Conservation (phyloP, 1,139 yeast genomes). For the Magnusiomyces suaveolens region DNA sequence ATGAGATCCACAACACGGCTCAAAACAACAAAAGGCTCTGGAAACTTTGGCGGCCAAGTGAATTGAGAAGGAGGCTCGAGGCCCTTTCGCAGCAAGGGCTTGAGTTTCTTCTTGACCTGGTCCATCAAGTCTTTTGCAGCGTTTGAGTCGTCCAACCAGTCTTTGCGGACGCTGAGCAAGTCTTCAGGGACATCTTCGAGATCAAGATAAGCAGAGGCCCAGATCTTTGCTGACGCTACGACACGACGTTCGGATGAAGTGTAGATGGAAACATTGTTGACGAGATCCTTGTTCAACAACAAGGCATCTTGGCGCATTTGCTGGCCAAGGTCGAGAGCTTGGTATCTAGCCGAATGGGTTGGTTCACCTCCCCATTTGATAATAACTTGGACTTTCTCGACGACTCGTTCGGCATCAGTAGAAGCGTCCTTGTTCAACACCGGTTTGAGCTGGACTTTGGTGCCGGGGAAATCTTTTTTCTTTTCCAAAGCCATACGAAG, state of each 20-base stretch:
- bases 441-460: constrained; percentile 93
- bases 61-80: constrained; percentile 98
- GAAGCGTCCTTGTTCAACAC: constrained; percentile 44
- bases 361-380: constrained; percentile 99
- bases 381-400: constrained; percentile 91
- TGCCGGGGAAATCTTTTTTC: constrained; percentile 87
- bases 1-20: constrained; percentile 90
- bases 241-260: constrained; percentile 95
- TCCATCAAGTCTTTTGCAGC: constrained; percentile 99
- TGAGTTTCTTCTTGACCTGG: constrained; percentile 90
- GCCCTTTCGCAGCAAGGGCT: constrained; percentile 89
- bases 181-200: constrained; percentile 67
- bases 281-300: constrained; percentile 71
- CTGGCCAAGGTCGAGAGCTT: constrained; percentile 91
- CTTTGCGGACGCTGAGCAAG: constrained; percentile 75
- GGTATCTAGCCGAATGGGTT: constrained; percentile 92
- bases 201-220: constrained; percentile 74
- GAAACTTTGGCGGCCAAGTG: constrained; percentile 98
- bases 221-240: constrained; percentile 79
- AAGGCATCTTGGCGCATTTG: constrained; percentile 88
- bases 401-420: constrained; percentile 26
- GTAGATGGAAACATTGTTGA: constrained; percentile 75
- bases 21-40: constrained; percentile 90
- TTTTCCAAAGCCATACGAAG: constrained; percentile 77
- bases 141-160: constrained; percentile 87